These are phyloP conservation scores for Breviolum minutum DNA, from an alignment of 73 alveolate species.

Conservation along the genomic window DNA sequence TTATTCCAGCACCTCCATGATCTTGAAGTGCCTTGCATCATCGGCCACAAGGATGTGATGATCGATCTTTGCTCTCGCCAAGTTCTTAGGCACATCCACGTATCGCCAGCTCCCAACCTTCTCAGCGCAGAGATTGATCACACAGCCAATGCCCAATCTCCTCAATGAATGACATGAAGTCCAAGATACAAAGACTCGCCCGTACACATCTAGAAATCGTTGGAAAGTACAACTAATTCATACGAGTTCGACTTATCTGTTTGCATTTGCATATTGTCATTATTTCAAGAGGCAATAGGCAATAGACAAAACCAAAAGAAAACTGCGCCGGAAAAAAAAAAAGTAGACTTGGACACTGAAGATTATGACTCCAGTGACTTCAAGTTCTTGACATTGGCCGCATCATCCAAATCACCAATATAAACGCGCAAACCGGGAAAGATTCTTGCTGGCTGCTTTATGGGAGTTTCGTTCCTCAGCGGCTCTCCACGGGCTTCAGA, in stretches of 20 bases:
- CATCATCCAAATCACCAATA: constrained; percentile 37
- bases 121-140: neutral
- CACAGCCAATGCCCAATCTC: constrained; percentile 25
- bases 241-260: no score
- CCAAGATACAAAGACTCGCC: no score
- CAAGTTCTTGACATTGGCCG: neutral
- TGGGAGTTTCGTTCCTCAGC: neutral
- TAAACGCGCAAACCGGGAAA: neutral
- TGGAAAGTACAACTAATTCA: no score
- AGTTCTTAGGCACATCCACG: neutral
- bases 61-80: neutral
- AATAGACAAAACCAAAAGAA: no score
- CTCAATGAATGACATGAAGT: neutral
- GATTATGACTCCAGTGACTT: neutral
- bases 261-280: no score
- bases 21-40: constrained; percentile 28
- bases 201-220: no score
- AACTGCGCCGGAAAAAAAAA: no score
- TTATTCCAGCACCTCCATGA: neutral
- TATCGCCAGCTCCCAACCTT: neutral
- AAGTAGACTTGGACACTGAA: no score
- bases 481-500: neutral
- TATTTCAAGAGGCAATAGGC: no score
- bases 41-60: constrained; percentile 24
- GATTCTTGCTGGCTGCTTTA: constrained; percentile 27